Evolutionary conservation across 176 grass and related monocot genomes (phyloP), one percentile per base, ranked within the genome.

Genomic region (Musa acuminata): DNA sequence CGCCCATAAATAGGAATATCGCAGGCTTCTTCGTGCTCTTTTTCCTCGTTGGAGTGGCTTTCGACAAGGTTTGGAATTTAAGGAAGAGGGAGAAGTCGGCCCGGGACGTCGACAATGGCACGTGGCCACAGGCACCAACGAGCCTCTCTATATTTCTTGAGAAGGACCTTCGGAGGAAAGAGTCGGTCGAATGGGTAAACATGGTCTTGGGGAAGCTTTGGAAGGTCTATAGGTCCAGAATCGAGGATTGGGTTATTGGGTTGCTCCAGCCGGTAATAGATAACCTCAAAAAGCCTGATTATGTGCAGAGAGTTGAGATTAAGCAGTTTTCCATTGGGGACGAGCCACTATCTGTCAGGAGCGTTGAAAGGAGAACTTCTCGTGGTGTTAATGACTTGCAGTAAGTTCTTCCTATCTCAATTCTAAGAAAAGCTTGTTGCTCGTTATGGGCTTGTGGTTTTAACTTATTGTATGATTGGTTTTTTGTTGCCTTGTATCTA

Each of bases 151-250:
- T 91, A 82, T 89, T 98, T 77, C 87, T 98, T 51, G 87, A 92
- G 69, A 98, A 93, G 83, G 94, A 98, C 80, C 84, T 98, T 78
- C 94, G 93, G 85, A 89, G 94, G 77, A 98, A 98, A 84, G 94
- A 98, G 79, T 93, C 94, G 0, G 94, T 98, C n/a, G 94, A 98
- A 83, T 98, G 94, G 94, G 94, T 98, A 75, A 98, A 98, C 87
- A 98, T 98, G 94, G 90, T 98, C 29, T 87, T 98, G 25, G 90
- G 86, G 2, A 98, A 98, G 79, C 84, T 98, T 0, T 98, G 94
- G 94, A 98, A 98, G 82, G 94, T 98, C 7, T 98, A 98, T 75
- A 90, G 84, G 53, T 83, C 94, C 1, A 88, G 88, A 78, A 87
- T 98, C 9, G 94, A 98, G 84, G 78, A 91, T 70, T 98, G 90